These are phyloP conservation scores for Amauroascus niger DNA, from an alignment of 2,329 filamentous ascomycete species.

Conservation along the genomic window DNA sequence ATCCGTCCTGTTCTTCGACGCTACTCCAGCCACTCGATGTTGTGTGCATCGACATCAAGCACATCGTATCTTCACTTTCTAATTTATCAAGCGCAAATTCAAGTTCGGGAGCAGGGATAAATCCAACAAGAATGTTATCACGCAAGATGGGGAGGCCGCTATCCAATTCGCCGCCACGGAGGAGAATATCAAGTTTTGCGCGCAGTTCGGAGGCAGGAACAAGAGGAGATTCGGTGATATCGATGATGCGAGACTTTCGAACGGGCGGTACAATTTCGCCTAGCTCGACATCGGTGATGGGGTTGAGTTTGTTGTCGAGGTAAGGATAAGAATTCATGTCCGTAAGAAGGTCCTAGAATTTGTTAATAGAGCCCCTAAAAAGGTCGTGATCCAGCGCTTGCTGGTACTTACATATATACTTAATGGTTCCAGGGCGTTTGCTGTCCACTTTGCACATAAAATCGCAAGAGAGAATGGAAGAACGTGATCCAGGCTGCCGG, in stretches of 20 bases:
- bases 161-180: constrained; percentile 80
- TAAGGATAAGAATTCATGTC: constrained; percentile 97
- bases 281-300: constrained; percentile 78
- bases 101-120: constrained; percentile 89
- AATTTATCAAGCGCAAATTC: constrained; percentile 86
- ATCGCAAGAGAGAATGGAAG: constrained; percentile 88
- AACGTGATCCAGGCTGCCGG: constrained; percentile 88
- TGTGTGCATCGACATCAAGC: constrained; percentile 66
- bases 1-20: constrained; percentile 49
- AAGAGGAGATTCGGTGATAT: constrained; percentile 73
- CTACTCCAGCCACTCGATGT: constrained; percentile 37
- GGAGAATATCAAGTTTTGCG: constrained; percentile 67
- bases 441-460: constrained; percentile 94
- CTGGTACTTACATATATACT: constrained; percentile 75
- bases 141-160: constrained; percentile 81
- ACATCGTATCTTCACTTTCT: constrained; percentile 61
- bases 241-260: constrained; percentile 69
- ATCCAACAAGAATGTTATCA: constrained; percentile 67
- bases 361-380: constrained; percentile 17
- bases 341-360: constrained; percentile 66
- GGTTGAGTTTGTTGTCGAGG: constrained; percentile 91
- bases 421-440: constrained; percentile 84
- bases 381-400: neutral
- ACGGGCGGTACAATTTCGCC: constrained; percentile 74
- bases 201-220: constrained; percentile 69